Base-by-base conservation (phyloP, 306 rosid genomes). In the Astragalus membranaceus region DNA sequence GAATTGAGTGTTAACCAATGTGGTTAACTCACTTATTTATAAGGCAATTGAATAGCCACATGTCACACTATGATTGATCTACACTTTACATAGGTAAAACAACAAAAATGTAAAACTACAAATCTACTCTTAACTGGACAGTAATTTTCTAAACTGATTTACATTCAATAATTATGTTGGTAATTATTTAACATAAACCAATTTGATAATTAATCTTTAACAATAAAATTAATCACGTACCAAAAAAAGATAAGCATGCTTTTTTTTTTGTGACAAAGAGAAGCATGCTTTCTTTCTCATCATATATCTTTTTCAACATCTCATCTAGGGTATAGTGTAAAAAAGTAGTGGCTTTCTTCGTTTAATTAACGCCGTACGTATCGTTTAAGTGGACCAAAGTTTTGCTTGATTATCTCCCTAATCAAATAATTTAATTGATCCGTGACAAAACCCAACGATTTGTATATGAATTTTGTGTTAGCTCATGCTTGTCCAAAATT, bases 401-500 rank as follows among this genome's bases (percentile, higher is more conserved):
- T 12, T 69, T 43, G 56, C 23, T 58, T 58, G 81, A 74, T 78
- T 82, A 63, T 63, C 29, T 64, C 43, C 37, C 12, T 77, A 60
- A 73, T 69, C 55, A 74, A 60, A 46, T 76, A 68, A 39, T 54
- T 60, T 67, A 69, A 66, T 69, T 67, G 51, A 44, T 49, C 60
- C 47, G 30, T 63, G 74, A 61, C 67, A 67, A 36, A 59, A n/a
- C 41, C 15, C 4, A 60, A 48, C 62, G 16, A 53, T 67, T 70
- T 68, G 74, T 53, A 5, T 20, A 56, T 75, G 51, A 81, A 73
- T 71, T 69, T 57, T 70, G 29, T 17, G 33, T 2, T 23, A 23
- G 26, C 47, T 20, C 73, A 11, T 72, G 48, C 47, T 76, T 58
- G 32, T 73, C 79, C 74, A 85, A 75, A 54, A n/a, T 54, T 7